Base-by-base conservation (phyloP, 495 filamentous ascomycete genomes). In the Tuber indicum region DNA sequence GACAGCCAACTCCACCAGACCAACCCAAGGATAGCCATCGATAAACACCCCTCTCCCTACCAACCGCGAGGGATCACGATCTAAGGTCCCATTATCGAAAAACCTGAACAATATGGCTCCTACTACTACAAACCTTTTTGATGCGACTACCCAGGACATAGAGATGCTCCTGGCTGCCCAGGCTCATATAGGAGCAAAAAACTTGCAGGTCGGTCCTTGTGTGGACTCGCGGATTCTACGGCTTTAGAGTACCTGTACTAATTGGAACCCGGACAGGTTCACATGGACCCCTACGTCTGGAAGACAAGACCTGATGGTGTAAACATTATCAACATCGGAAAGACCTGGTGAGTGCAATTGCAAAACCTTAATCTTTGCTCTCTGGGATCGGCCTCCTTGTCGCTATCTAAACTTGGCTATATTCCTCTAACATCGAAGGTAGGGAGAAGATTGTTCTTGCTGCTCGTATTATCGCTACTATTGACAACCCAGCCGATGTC, bases 251-350 rank as follows among this genome's bases (percentile, higher is more conserved):
- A 75, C 75, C 71, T 75, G 69, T 72, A 69, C 73, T 78, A 49
- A 81, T 75, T 76, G 71, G 72, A 77, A 45, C 73, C 77, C 46
- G 62, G 70, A 75, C 76, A 84, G 82, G 88, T 96, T 84, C 94
- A 98, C 88, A 98, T 98, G 96, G 94, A 98, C 88, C 93, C 96
- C 81, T 99, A 99, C 89, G 91, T 99, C 84, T 98, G 94, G 94
- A 99, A 98, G 91, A 97, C 93, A 85, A 91, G 96, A 84, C 91
- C 94, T 76, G 96, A 99, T 82, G 96, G 96, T 87, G 91, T 99
- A 88, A 98, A 99, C 85, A 90, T 99, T 78, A 90, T 99, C 87
- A 98, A 99, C 90, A 93, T 99, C 87, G 94, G 94, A 89, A 99
- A 99, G 93, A 99, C 96, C 87, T 98, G 95, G 95, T 98, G 91